These are phyloP conservation scores for Phallus indusiatus DNA, from an alignment of 768 basidiomycete species.

Conservation along the genomic window DNA sequence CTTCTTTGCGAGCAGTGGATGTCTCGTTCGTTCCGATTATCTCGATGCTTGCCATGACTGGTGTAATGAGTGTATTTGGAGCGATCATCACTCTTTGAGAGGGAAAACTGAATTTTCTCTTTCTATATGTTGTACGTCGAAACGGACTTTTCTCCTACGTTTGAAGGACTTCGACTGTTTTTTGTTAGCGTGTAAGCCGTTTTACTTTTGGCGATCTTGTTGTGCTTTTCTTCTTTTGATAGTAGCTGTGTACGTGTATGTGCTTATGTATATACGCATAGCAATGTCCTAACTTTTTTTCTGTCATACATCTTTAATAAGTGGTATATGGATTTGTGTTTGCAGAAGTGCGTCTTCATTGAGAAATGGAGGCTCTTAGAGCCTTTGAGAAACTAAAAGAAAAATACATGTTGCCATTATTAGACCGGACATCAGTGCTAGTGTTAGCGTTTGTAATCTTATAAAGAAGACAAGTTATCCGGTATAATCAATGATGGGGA, in stretches of 20 bases:
- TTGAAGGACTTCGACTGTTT: no score
- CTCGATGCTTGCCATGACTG: not conserved
- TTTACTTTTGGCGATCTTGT: not conserved
- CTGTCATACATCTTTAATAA: not conserved
- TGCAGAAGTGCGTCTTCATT: not conserved
- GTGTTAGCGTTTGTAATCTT: slow-evolving; percentile 2
- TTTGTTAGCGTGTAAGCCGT: not conserved
- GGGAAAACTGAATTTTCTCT: not conserved
- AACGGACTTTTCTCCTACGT: no score
- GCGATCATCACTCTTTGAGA: not conserved
- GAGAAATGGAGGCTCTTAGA: not conserved
- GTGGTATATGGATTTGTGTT: not conserved
- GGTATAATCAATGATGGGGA: not conserved
- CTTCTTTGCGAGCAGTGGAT: not conserved
- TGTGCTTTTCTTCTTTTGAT: not conserved
- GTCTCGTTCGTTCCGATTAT: not conserved
- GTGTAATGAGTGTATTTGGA: not conserved
- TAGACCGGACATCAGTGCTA: not conserved
- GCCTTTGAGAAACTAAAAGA: not conserved
- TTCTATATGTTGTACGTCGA: not conserved
- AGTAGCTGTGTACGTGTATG: not conserved
- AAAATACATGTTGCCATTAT: slow-evolving; percentile 5
- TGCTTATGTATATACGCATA: not conserved
- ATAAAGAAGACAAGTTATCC: not conserved
- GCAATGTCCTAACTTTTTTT: not conserved